These are phyloP conservation scores for Oryza officinalis DNA, from an alignment of 176 grass and related monocot species.

Conservation along the genomic window DNA sequence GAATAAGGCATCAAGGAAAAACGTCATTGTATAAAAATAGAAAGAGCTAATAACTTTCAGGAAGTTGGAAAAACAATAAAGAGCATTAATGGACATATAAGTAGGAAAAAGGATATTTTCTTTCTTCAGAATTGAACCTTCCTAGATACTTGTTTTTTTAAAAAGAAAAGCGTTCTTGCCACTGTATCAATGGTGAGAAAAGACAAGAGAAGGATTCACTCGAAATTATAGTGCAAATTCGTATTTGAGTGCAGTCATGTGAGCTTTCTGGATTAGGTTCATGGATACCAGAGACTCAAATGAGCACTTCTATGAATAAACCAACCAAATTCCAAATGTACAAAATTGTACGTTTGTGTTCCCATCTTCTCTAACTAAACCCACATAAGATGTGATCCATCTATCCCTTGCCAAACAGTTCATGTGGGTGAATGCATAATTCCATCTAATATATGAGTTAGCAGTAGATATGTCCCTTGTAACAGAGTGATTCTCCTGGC, in stretches of 20 bases:
- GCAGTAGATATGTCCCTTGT: background rate
- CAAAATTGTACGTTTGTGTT: background rate
- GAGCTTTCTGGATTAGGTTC: background rate
- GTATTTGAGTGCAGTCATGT: background rate
- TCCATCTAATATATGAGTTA: background rate
- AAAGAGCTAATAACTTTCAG: background rate
- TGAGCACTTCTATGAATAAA: background rate
- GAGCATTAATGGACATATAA: background rate
- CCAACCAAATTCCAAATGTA: background rate
- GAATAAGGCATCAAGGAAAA: constrained; percentile 13
- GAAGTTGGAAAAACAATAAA: background rate
- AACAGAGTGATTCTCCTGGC: background rate
- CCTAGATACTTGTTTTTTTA: background rate
- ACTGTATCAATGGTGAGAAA: background rate
- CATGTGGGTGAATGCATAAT: background rate
- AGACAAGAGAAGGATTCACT: background rate
- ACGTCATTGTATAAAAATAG: constrained; percentile 29
- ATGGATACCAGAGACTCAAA: background rate
- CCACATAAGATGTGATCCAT: constrained; percentile 8
- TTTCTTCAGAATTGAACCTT: background rate
- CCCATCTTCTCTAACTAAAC: constrained; percentile 19
- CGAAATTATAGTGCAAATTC: background rate
- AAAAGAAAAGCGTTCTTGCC: background rate
- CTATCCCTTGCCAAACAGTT: background rate
- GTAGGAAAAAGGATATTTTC: background rate